Conservation (phyloP, 805 yeast species). For the Myxozyma sirexii region DNA sequence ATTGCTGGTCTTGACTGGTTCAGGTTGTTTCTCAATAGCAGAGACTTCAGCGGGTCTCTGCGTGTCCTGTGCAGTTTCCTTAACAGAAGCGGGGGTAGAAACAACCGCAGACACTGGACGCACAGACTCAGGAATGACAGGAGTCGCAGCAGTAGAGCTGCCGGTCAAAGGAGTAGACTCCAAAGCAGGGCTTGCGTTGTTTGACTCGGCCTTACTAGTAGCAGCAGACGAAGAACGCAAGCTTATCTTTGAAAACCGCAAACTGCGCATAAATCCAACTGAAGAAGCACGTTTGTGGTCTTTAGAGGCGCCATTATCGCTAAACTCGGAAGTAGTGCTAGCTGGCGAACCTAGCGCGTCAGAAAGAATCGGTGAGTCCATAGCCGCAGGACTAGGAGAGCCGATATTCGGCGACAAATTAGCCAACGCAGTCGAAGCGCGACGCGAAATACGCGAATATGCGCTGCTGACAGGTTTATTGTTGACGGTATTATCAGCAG, state of each 20-base stretch:
- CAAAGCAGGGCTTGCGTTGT: neutral
- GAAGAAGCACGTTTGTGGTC: neutral
- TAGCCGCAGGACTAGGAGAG: neutral
- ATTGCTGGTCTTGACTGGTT: neutral
- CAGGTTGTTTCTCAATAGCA: neutral
- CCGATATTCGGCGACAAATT: slow-evolving; percentile 19
- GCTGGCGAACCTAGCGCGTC: slow-evolving; percentile 10
- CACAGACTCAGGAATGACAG: neutral
- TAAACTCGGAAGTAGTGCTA: slow-evolving; percentile 7
- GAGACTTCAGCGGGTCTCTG: neutral
- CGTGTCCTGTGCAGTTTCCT: neutral
- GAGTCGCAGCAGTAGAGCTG: neutral
- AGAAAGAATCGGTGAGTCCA: slow-evolving; percentile 9
- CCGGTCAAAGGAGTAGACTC: neutral
- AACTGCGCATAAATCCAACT: slow-evolving; percentile 1
- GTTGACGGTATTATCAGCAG: neutral
- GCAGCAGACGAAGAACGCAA: slow-evolving; percentile 6
- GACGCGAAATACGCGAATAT: slow-evolving; percentile 9
- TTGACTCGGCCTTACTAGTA: neutral
- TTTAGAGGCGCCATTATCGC: neutral
- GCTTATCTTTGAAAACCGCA: slow-evolving; percentile 5
- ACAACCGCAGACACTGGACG: neutral
- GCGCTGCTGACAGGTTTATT: slow-evolving; percentile 7
- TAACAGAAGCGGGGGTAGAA: too few species aligned
- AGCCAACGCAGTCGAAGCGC: slow-evolving; percentile 12